These are phyloP conservation scores for Populus hybrid DNA, from an alignment of 441 rosid genomes.

Conservation along the genomic window DNA sequence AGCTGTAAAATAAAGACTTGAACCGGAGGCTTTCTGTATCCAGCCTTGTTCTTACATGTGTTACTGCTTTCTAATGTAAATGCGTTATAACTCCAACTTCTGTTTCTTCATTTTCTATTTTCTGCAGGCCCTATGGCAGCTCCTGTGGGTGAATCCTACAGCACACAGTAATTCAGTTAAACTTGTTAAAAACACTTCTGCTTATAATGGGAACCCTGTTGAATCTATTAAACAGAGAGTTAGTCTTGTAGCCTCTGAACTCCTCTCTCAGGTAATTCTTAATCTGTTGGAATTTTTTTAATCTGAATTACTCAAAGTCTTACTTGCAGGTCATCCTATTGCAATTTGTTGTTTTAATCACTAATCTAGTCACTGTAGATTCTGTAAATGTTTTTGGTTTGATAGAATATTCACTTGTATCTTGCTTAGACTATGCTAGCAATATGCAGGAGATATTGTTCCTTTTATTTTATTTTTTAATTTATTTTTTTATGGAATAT, in stretches of 20 bases:
- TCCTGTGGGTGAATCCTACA: slow-evolving; percentile 77
- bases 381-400: neutral
- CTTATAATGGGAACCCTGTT: slow-evolving; percentile 49
- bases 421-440: slow-evolving; percentile 1
- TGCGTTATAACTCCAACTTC: neutral
- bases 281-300: slow-evolving; percentile 1
- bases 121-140: slow-evolving; percentile 95
- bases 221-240: slow-evolving; percentile 73
- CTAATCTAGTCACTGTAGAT: neutral
- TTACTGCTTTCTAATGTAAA: neutral
- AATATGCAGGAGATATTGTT: slow-evolving; percentile 15
- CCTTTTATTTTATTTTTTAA: neutral
- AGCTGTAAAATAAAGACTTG: slow-evolving; percentile 1
- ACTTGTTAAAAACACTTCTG: slow-evolving; percentile 33
- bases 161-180: slow-evolving; percentile 47
- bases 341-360: neutral
- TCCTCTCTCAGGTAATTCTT: slow-evolving; percentile 83
- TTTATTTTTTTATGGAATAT: slow-evolving; percentile 19
- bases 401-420: neutral
- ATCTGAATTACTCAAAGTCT: slow-evolving; percentile 11
- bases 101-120: slow-evolving; percentile 16
- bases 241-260: slow-evolving; percentile 73
- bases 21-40: neutral
- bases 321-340: neutral
- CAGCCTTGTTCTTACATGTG: neutral